Evolutionary conservation across 2,329 filamentous ascomycete genomes (phyloP), one percentile per base, ranked within the genome.

Genomic region (Neonectria coccinea): DNA sequence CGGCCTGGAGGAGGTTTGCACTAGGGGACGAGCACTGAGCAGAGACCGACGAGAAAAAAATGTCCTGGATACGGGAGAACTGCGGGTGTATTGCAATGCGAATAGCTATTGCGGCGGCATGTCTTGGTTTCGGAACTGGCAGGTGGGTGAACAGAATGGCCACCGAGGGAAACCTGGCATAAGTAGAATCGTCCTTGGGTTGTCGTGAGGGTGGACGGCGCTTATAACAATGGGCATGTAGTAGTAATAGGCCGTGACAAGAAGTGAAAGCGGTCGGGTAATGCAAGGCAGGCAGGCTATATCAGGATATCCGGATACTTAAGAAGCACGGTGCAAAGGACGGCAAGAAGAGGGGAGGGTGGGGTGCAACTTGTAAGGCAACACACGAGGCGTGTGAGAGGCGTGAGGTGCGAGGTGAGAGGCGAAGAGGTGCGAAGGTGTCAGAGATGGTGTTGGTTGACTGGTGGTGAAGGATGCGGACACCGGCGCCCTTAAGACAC

Each of bases 401-500:
- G 22, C 53, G 31, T 53, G 48, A 20, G 52, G 29, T 22, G 42
- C 44, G 50, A 62, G 54, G 60, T 33, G 50, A 54, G 50, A 59
- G 54, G 36, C 55, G 50, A 50, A 54, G 50, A 59, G 54, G 42
- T 58, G 50, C 22, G 31, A 29, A 52, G 51, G 53, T 64, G 57
- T 54, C 53, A 44, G 48, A 53, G 54, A 54, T 51, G 56, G 51
- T 63, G 33, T 33, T 48, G 25, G 33, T n/a, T 39, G 50, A 27
- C n/a, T 42, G 31, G 42, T 48, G 25, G 27, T 56, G 52, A 36
- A 55, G 51, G 63, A 57, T 22, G 59, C 53, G 59, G 63, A 62
- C 56, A 48, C 44, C 41, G 51, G 60, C 45, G 53, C 47, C 53
- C 56, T 66, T 47, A 64, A 64, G 58, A 62, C 64, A 68, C 57